Percentiles rank a stretch among this genome's conserved stretches.
phyloP scores from a whole-genome alignment of 495 filamentous ascomycete genomes.

The Penicillium canescens region DNA sequence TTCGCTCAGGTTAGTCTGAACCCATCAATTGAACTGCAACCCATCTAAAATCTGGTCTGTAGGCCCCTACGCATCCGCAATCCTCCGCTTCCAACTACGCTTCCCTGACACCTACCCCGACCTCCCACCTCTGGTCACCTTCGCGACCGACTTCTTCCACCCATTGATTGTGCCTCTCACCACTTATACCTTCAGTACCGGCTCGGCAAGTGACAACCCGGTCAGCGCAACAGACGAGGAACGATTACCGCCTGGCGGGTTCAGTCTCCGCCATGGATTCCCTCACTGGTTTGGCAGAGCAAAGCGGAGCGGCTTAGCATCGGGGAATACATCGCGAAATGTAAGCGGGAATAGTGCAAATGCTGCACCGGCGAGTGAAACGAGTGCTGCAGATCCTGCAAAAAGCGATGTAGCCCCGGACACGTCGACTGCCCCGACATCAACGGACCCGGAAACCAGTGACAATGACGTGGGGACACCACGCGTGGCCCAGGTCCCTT shows the following conservation, averaged over 20 bases:
- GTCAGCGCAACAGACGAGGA: constrained; percentile 81
- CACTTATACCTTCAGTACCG: constrained; percentile 84
- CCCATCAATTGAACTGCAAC: background rate
- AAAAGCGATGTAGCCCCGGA: background rate
- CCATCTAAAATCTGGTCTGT: background rate
- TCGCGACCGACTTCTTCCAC: constrained; percentile 91
- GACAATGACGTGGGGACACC: constrained; percentile 6
- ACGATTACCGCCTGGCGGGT: constrained; percentile 79
- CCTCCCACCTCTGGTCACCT: constrained; percentile 79
- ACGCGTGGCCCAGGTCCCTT: constrained; percentile 16
- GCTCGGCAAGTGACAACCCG: constrained; percentile 64
- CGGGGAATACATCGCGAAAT: constrained; percentile 35
- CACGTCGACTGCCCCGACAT: background rate
- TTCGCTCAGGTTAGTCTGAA: constrained; percentile 69
- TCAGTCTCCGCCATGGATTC: constrained; percentile 86
- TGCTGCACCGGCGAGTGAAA: background rate
- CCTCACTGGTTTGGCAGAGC: constrained; percentile 76
- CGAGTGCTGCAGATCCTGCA: background rate
- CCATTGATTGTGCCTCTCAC: constrained; percentile 87
- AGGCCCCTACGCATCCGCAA: constrained; percentile 87
- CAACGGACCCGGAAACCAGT: constrained; percentile 2
- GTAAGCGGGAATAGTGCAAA: constrained; percentile 32
- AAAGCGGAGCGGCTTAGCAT: constrained; percentile 31
- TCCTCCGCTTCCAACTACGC: constrained; percentile 85
- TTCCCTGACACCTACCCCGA: constrained; percentile 82